A percentile compares a stretch with the other conserved stretches of the same genome.
Conservation (phyloP, 306 rosid genomes). For the Rosa chinensis region DNA sequence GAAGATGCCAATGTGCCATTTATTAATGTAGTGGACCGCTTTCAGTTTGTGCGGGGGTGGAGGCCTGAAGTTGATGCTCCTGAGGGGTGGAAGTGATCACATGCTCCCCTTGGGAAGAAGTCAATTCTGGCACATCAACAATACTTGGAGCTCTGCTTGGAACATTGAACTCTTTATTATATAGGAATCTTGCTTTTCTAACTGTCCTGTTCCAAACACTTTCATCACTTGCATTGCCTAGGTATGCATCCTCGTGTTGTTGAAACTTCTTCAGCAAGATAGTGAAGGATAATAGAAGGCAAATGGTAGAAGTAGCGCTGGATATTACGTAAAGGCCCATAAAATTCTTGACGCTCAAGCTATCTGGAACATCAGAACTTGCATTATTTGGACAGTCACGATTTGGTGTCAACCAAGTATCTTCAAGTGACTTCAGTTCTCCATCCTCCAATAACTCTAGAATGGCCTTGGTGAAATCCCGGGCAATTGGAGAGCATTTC, state of each 20-base stretch:
- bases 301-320: constrained; percentile 44
- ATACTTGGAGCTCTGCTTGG: not conserved
- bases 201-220: not conserved
- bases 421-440: constrained; percentile 36
- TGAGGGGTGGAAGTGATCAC: not conserved
- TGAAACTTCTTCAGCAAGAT: not conserved
- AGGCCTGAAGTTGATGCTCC: not conserved
- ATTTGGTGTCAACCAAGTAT: constrained; percentile 34
- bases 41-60: not conserved
- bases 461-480: constrained; percentile 53
- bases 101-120: not conserved
- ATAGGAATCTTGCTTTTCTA: not conserved
- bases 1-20: not conserved
- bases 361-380: constrained; percentile 19
- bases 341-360: constrained; percentile 47
- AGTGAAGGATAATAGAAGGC: constrained; percentile 37
- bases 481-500: constrained; percentile 58
- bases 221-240: constrained; percentile 9
- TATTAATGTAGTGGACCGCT: not conserved
- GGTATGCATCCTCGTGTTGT: not conserved
- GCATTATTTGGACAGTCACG: constrained; percentile 24
- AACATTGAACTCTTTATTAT: not conserved
- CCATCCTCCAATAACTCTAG: constrained; percentile 42
- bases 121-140: not conserved
- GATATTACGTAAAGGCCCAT: constrained; percentile 50